Evolutionary conservation across 2,329 filamentous ascomycete species (phyloP).

Genomic region (Arthroderma sp.): DNA sequence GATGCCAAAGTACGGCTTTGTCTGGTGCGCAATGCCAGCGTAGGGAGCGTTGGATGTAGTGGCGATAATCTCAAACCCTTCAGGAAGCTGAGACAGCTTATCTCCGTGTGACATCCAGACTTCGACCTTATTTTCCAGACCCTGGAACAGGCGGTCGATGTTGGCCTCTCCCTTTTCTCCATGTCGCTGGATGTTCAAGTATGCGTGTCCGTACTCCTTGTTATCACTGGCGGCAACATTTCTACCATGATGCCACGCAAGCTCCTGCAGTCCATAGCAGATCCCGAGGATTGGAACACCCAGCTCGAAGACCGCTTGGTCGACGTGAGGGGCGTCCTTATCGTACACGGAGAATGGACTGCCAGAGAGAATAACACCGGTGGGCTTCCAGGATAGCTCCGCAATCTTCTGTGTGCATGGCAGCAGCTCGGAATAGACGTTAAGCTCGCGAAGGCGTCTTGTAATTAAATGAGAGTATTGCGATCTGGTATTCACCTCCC

Average conservation of each 20-base stretch:
- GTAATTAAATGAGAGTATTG: slow-evolving; percentile 12
- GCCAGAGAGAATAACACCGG: slow-evolving; percentile 68
- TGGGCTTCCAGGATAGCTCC: slow-evolving; percentile 66
- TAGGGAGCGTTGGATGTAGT: slow-evolving; percentile 64
- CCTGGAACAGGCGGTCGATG: slow-evolving; percentile 67
- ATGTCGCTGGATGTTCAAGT: slow-evolving; percentile 49
- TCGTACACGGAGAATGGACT: slow-evolving; percentile 73
- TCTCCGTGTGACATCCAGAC: slow-evolving; percentile 86
- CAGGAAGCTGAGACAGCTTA: slow-evolving; percentile 64
- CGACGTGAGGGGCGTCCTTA: slow-evolving; percentile 61
- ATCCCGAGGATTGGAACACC: slow-evolving; percentile 50
- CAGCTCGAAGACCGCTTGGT: slow-evolving; percentile 69
- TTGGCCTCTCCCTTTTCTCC: slow-evolving; percentile 29
- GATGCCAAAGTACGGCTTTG: slow-evolving; percentile 59
- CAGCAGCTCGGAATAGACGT: slow-evolving; percentile 78
- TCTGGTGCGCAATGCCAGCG: slow-evolving; percentile 55
- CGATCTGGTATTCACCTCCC: slow-evolving; percentile 6
- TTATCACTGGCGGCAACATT: slow-evolving; percentile 58
- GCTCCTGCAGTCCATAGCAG: slow-evolving; percentile 55
- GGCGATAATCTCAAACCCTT: slow-evolving; percentile 61
- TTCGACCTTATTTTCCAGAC: slow-evolving; percentile 56
- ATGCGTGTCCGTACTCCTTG: slow-evolving; percentile 60
- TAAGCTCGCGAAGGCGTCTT: slow-evolving; percentile 46
- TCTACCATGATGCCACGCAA: slow-evolving; percentile 56
- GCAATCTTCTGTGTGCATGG: slow-evolving; percentile 71